These are phyloP conservation scores for Aspergillus hancockii DNA, from an alignment of 495 filamentous ascomycete species.

Conservation along the genomic window DNA sequence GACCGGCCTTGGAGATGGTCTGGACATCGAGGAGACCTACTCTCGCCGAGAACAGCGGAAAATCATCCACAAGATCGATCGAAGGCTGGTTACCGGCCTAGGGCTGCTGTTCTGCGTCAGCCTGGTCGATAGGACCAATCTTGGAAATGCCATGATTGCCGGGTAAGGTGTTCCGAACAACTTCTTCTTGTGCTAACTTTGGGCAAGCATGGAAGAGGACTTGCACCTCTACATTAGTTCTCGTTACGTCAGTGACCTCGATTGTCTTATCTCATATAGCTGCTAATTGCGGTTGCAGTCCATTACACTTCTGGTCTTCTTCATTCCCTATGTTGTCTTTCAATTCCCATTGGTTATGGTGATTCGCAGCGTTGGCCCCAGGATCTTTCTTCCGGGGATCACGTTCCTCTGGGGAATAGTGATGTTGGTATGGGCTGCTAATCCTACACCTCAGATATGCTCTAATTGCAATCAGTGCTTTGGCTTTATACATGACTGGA, in stretches of 20 bases:
- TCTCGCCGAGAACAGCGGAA: constrained; percentile 16
- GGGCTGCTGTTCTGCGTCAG: constrained; percentile 59
- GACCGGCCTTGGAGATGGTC: background rate
- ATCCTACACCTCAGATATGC: background rate
- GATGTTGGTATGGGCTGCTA: constrained; percentile 26
- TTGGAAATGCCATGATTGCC: constrained; percentile 55
- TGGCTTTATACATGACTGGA: constrained; percentile 55
- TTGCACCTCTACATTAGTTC: constrained; percentile 37
- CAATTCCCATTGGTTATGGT: constrained; percentile 41
- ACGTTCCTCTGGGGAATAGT: constrained; percentile 44
- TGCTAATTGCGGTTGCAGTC: constrained; percentile 2
- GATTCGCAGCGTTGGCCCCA: constrained; percentile 55
- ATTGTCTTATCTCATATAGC: background rate
- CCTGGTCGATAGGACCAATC: constrained; percentile 63
- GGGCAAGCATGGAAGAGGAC: constrained; percentile 44
- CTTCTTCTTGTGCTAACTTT: background rate
- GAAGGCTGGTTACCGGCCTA: constrained; percentile 53
- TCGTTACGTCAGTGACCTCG: constrained; percentile 14
- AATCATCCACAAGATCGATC: constrained; percentile 56
- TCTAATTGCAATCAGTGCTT: constrained; percentile 30
- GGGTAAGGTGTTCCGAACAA: constrained; percentile 17
- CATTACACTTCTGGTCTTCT: constrained; percentile 17
- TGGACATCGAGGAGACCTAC: constrained; percentile 15
- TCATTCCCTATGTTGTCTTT: constrained; percentile 21
- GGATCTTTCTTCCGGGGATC: constrained; percentile 50